Conservation (phyloP, 1,284 basidiomycete species). For the Anthracocystis panici-leucophaei region DNA sequence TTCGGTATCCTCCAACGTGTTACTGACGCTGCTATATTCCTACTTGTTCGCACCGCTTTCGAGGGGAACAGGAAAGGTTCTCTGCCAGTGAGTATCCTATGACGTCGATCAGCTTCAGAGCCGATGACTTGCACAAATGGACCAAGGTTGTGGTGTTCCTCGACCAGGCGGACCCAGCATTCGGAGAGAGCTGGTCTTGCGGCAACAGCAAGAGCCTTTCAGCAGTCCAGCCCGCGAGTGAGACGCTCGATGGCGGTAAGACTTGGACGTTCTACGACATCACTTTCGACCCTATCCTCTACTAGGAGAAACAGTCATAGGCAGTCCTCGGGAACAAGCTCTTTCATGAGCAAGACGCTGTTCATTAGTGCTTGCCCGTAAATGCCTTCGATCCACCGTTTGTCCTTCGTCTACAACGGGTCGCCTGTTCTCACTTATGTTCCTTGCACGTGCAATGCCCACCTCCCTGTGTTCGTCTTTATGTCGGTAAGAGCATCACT, state of each 20-base stretch:
- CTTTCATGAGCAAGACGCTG: neutral
- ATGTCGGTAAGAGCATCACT: no score
- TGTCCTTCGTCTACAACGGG: no score
- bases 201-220: neutral
- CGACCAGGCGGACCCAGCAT: neutral
- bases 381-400: no score
- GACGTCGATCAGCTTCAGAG: slow-evolving; percentile 7
- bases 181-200: slow-evolving; percentile 1
- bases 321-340: neutral
- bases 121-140: slow-evolving; percentile 6
- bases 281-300: neutral
- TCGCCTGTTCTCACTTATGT: no score
- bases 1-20: no score
- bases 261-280: slow-evolving; percentile 2
- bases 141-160: slow-evolving; percentile 1
- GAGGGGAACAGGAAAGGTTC: neutral
- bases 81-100: neutral
- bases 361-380: neutral
- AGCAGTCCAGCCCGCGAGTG: neutral
- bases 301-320: neutral
- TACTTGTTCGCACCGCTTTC: neutral
- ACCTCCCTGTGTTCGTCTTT: no score
- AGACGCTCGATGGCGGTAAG: neutral
- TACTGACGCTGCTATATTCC: neutral
- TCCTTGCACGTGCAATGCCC: no score